Evolutionary conservation across 805 yeast species (phyloP), one percentile per base, ranked within the genome.

Genomic region (Lachancea cidri): DNA sequence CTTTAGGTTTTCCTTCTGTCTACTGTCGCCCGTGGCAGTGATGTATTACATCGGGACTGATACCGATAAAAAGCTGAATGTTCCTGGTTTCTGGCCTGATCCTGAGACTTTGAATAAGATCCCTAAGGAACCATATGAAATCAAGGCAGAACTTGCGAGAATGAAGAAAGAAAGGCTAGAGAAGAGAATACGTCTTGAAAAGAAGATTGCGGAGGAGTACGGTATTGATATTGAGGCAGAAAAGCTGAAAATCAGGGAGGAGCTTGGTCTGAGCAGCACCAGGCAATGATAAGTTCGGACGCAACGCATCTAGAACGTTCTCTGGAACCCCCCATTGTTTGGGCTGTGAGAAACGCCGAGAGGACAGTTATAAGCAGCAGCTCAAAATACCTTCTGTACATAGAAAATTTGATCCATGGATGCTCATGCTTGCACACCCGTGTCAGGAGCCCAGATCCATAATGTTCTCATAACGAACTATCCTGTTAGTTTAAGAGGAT

Each of bases 51-150:
- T 87, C 34, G 97, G 98, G 58, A 75, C 83, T 30, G 89, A 89
- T 54, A 83, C 97, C 1, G 95, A 89, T 62, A 77, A 72, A 53
- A 89, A 87, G 67, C 79, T 89, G 62, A 86, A 87, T 57, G 81
- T 88, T 36, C 94, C 95, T 6, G 96, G 96, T 16, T 89, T 86
- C 65, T 88, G 96, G 95, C 98, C 98, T 2, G 97, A 88, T 61
- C 96, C 96, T 32, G 83, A 84, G 32, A 83, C 96, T 2, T 72
- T 87, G 51, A 88, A 89, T 60, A 83, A 86, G 65, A 81, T 89
- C 27, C 98, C 98, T 2, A 89, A 88, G 56, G 96, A 89, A 57
- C 88, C 88, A 2, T 85, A 83, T 54, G 96, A 89, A 58, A 86
- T 89, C 45, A 83, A 86, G 59, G 91, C 93, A 1, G 98, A 89